Evolutionary conservation across 2,329 filamentous ascomycete species (phyloP), one percentile per base, ranked within the genome.

Genomic region (Camptophora hylomeconis): DNA sequence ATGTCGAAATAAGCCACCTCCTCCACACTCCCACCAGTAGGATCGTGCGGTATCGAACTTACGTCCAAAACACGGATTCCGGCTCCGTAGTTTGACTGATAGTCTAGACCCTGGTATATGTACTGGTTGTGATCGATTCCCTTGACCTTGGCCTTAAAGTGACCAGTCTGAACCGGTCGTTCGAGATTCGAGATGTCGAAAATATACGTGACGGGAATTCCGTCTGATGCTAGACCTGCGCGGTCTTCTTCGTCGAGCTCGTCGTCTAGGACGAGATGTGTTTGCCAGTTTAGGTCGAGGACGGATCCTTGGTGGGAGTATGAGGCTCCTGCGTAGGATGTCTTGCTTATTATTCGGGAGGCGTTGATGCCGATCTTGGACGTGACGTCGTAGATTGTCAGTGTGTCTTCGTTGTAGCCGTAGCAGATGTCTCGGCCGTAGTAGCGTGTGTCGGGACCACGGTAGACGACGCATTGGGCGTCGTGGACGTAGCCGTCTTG

Each of bases 271-370:
- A 68, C 51, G 3, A 69, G 56, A 41, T 56, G 66, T 24, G 57
- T 42, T 40, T 57, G 55, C 45, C 50, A 59, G 27, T 55, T 45
- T 7, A 50, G 44, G 42, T 68, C 60, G 14, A 68, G 53, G 3
- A 72, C 53, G 52, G 61, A 64, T 5, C 69, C 69, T 42, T 72
- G 68, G 44, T 74, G 69, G 1, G 66, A 69, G 50, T 72, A 73
- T 10, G 57, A 18, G 3, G 34, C 34, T 15, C 34, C 34, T 4
- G 16, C 17, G 23, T 33, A 37, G 23, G 14, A 26, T 12, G 26
- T 33, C 22, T 25, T 37, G 11, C 26, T 30, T 26, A 37, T 30
- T 11, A 37, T 24, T 17, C 46, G 56, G 31, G 54, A 46, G 28
- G 49, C 48, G 14, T 30, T 30, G 14, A 30, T 20, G 15, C 31